phyloP scores from a whole-genome alignment of 495 filamentous ascomycete genomes.

The Penicillium salamii region DNA sequence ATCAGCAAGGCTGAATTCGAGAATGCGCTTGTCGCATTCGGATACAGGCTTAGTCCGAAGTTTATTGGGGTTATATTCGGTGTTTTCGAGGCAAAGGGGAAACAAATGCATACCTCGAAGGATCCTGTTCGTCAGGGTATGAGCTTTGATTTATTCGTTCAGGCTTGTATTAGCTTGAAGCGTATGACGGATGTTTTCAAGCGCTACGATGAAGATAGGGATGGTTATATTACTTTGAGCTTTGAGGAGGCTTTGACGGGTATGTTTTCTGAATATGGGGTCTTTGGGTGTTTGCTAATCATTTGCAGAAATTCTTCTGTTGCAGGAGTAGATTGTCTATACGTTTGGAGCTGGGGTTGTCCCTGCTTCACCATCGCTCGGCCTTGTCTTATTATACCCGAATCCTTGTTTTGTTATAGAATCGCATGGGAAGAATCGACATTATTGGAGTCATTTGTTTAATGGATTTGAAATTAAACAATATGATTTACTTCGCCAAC shows the following conservation, averaged over 20 bases:
- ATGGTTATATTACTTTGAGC: constrained; percentile 83
- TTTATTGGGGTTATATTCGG: constrained; percentile 82
- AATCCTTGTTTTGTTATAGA: constrained; percentile 9
- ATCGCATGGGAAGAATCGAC: constrained; percentile 4
- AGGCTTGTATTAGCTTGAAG: constrained; percentile 93
- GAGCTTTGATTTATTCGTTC: constrained; percentile 96
- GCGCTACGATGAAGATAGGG: constrained; percentile 94
- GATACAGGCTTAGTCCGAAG: constrained; percentile 79
- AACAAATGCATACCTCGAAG: constrained; percentile 27
- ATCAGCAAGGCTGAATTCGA: constrained; percentile 85
- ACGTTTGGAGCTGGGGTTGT: not conserved
- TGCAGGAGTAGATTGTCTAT: constrained; percentile 33
- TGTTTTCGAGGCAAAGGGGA: constrained; percentile 55
- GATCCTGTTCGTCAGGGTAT: constrained; percentile 58
- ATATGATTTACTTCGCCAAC: too few species aligned
- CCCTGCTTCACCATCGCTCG: constrained; percentile 1
- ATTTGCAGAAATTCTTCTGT: constrained; percentile 36
- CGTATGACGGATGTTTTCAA: constrained; percentile 99
- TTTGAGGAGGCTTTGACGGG: constrained; percentile 79
- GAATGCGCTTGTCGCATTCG: constrained; percentile 90
- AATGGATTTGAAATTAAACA: not conserved
- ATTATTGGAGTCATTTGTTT: constrained; percentile 10
- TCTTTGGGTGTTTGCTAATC: constrained; percentile 1
- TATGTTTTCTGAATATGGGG: constrained; percentile 22
- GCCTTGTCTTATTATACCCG: constrained; percentile 16